A percentile compares a stretch with the other conserved stretches of the same genome.
Conservation (phyloP, 176 grass and related monocot genomes). For the Carex kokanica region DNA sequence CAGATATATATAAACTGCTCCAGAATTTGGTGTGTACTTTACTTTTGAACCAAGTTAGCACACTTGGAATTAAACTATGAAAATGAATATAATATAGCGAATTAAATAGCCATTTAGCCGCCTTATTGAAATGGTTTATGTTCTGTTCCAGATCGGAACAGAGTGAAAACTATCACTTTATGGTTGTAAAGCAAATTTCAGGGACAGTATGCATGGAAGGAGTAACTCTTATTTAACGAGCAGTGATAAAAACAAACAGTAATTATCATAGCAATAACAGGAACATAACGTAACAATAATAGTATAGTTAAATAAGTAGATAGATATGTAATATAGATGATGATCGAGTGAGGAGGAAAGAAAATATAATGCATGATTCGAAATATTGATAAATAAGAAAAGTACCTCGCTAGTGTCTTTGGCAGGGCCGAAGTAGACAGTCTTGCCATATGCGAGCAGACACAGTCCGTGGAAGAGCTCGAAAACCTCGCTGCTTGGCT, state of each 20-base stretch:
- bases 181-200: neutral
- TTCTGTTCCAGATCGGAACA: too few species aligned
- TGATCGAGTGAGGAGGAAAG: neutral
- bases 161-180: neutral
- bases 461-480: conserved; percentile 63
- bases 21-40: neutral
- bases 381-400: neutral
- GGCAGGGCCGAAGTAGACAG: conserved; percentile 71
- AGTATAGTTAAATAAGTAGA: neutral
- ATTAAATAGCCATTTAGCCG: too few species aligned
- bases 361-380: too few species aligned
- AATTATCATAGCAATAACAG: too few species aligned
- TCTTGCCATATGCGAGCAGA: conserved; percentile 75
- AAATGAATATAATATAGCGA: too few species aligned
- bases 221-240: too few species aligned
- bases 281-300: too few species aligned
- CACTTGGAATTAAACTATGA: neutral
- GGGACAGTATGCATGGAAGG: too few species aligned
- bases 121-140: neutral
- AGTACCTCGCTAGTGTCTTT: conserved; percentile 52
- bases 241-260: too few species aligned
- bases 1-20: too few species aligned
- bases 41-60: neutral
- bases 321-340: neutral
- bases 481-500: conserved; percentile 83